These are phyloP conservation scores for Neocallimastix lanati DNA, from an alignment of 192 early-diverging fungal species.

Conservation along the genomic window DNA sequence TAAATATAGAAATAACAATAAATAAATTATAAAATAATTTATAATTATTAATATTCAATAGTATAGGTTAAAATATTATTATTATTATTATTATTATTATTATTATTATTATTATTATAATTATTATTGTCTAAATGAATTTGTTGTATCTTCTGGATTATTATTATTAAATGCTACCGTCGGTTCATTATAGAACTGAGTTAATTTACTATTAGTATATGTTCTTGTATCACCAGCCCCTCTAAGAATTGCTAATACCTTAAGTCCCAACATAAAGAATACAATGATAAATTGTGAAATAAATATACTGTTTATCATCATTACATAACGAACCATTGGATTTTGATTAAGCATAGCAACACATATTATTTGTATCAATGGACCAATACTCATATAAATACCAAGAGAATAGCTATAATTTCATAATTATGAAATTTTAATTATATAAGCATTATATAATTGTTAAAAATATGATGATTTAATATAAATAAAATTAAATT, in stretches of 20 bases:
- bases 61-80: too few relatives aligned
- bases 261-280: neutral
- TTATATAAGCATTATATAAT: too few relatives aligned
- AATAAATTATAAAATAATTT: too few relatives aligned
- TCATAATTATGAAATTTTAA: too few relatives aligned
- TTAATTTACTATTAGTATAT: neutral
- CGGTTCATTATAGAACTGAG: neutral
- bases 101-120: too few relatives aligned
- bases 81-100: too few relatives aligned
- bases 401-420: neutral
- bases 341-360: neutral
- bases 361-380: neutral
- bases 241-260: neutral
- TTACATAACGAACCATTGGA: neutral
- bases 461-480: too few relatives aligned
- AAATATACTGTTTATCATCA: neutral
- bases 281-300: neutral
- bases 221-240: neutral
- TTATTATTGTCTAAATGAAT: constrained; percentile 5
- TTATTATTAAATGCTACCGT: neutral
- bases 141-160: neutral
- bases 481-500: too few relatives aligned
- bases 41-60: too few relatives aligned
- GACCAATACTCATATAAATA: neutral
- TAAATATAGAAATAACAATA: too few relatives aligned